Evolutionary conservation across 2,329 filamentous ascomycete genomes (phyloP).

Genomic region (Botryotinia convoluta): DNA sequence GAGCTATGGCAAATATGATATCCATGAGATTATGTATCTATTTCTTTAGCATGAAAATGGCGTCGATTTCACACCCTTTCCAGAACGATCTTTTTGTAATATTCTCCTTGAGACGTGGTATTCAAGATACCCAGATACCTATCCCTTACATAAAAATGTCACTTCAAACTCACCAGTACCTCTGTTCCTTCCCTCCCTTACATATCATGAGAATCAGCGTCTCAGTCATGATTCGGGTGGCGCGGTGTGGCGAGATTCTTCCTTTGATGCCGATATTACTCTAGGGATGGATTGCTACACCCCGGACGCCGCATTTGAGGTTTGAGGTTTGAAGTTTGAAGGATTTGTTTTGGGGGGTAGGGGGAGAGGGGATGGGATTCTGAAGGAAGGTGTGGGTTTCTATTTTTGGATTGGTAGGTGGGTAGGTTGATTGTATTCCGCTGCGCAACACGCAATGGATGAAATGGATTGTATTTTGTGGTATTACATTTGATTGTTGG

Average conservation of each 20-base stretch:
- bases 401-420: neutral
- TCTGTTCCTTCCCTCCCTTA: neutral
- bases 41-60: neutral
- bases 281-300: neutral
- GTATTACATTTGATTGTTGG: too few species aligned
- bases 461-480: too few species aligned
- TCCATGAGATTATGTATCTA: neutral
- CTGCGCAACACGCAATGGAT: too few species aligned
- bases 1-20: neutral
- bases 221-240: neutral
- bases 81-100: neutral
- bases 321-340: neutral
- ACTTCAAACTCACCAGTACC: neutral
- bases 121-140: neutral
- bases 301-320: neutral
- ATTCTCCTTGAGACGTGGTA: neutral
- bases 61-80: neutral
- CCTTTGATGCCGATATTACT: neutral
- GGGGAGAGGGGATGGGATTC: too few species aligned
- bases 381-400: neutral
- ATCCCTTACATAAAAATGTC: neutral
- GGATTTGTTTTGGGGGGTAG: neutral
- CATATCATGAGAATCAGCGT: neutral
- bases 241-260: neutral
- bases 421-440: too few species aligned